Evolutionary conservation across 2,329 filamentous ascomycete genomes (phyloP).

Genomic region (Trichoderma sp.): DNA sequence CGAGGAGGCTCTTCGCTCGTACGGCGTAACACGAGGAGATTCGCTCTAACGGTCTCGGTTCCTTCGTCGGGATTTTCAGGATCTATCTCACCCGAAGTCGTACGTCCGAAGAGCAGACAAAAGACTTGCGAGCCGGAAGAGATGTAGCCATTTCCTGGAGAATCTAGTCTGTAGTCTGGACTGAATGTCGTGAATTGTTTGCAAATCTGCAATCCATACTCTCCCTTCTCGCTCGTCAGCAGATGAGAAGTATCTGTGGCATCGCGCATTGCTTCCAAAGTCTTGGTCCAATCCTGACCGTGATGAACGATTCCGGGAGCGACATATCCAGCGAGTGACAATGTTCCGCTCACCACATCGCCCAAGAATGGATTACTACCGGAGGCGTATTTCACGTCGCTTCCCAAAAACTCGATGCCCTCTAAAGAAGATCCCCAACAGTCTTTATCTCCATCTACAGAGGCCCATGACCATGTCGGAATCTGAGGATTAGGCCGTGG

Average conservation of each 20-base stretch:
- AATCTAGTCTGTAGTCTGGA: constrained; percentile 19
- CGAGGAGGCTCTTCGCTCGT: background rate
- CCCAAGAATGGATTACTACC: constrained; percentile 21
- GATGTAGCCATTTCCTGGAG: background rate
- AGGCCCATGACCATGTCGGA: constrained; percentile 31
- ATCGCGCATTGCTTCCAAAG: background rate
- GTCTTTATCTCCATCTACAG: constrained; percentile 17
- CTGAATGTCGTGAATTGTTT: background rate
- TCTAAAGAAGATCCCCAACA: constrained; percentile 16
- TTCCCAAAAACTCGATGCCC: constrained; percentile 20
- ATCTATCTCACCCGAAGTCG: background rate
- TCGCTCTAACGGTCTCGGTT: background rate
- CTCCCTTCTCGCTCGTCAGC: background rate
- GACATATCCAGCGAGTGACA: constrained; percentile 20
- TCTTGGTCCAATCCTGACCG: constrained; percentile 1
- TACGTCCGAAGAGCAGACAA: constrained; percentile 18
- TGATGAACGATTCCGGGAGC: constrained; percentile 9
- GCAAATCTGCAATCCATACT: background rate
- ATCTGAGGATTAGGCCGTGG: background rate
- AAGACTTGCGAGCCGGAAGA: constrained; percentile 10
- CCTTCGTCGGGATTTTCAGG: constrained; percentile 2
- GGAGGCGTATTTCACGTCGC: background rate
- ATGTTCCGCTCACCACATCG: constrained; percentile 9
- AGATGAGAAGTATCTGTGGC: too few relatives aligned
- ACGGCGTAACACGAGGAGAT: constrained; percentile 6